phyloP scores from a whole-genome alignment of 257 asterid species.

The Echites panduratus region DNA sequence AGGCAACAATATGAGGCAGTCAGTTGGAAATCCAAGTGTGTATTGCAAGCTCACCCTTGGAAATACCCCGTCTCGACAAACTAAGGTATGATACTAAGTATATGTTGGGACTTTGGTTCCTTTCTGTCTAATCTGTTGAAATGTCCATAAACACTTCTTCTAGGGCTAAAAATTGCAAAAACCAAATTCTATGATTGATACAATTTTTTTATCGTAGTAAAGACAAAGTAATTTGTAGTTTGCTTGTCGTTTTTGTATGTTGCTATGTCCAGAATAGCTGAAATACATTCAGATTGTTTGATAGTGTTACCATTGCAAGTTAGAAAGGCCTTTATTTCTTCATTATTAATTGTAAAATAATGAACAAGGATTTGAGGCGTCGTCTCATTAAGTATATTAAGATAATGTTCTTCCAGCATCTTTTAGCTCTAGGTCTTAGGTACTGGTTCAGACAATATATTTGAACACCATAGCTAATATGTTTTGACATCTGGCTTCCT shows the following conservation, averaged over 20 bases:
- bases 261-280: background rate
- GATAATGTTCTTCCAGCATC: background rate
- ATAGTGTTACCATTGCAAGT: background rate
- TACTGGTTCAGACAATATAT: background rate
- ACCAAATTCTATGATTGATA: background rate
- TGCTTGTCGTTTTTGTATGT: background rate
- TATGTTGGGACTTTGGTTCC: background rate
- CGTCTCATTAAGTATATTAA: too few relatives aligned
- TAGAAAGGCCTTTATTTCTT: background rate
- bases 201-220: background rate
- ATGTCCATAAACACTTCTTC: background rate
- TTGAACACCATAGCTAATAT: background rate
- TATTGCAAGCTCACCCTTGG: constrained; percentile 97
- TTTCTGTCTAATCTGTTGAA: background rate
- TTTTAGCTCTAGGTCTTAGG: background rate
- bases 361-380: too few relatives aligned
- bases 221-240: background rate
- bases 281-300: background rate
- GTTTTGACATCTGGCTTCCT: background rate
- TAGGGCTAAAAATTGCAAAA: background rate
- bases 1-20: constrained; percentile 95
- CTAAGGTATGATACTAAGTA: constrained; percentile 47
- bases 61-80: constrained; percentile 75
- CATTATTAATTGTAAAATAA: background rate
- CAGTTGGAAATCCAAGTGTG: constrained; percentile 93